Conservation (phyloP, 1,284 basidiomycete genomes). For the Pholiota adiposa region DNA sequence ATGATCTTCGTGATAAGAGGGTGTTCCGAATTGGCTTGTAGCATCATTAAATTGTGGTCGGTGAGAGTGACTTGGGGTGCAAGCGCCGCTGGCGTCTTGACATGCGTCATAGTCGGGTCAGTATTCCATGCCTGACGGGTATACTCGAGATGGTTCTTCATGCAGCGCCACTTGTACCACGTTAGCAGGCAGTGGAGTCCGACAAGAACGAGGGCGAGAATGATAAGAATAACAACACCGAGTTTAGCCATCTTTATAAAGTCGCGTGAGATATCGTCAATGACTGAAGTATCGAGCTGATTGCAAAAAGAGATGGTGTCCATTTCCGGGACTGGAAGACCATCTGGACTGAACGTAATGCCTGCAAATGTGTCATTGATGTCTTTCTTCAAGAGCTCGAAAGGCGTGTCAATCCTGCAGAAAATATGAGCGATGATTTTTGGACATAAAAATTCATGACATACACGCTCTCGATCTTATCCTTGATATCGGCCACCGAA, state of each 20-base stretch:
- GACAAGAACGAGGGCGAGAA: slow-evolving; percentile 65
- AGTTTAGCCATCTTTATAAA: slow-evolving; percentile 80
- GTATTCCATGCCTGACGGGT: slow-evolving; percentile 77
- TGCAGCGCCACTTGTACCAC: slow-evolving; percentile 81
- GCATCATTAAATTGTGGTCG: slow-evolving; percentile 77
- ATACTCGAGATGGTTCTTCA: slow-evolving; percentile 64
- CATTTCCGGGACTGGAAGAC: slow-evolving; percentile 75
- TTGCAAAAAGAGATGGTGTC: slow-evolving; percentile 72
- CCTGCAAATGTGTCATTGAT: slow-evolving; percentile 86
- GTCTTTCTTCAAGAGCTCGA: slow-evolving; percentile 83
- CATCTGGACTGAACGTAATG: slow-evolving; percentile 68
- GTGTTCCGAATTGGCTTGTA: slow-evolving; percentile 68
- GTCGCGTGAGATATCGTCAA: slow-evolving; percentile 82
- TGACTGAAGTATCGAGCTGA: slow-evolving; percentile 78
- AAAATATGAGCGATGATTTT: slow-evolving; percentile 14
- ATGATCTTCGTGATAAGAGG: slow-evolving; percentile 72
- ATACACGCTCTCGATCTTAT: slow-evolving; percentile 74
- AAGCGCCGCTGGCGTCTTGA: slow-evolving; percentile 32
- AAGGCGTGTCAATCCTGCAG: slow-evolving; percentile 79
- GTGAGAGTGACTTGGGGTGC: slow-evolving; percentile 62
- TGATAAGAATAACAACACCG: slow-evolving; percentile 71
- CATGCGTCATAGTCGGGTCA: slow-evolving; percentile 64
- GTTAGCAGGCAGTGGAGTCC: slow-evolving; percentile 69
- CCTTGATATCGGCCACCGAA: slow-evolving; percentile 75
- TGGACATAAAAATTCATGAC: slow-evolving; percentile 30